Conservation (phyloP, 345 rosid genomes). For the Garcia nutans region DNA sequence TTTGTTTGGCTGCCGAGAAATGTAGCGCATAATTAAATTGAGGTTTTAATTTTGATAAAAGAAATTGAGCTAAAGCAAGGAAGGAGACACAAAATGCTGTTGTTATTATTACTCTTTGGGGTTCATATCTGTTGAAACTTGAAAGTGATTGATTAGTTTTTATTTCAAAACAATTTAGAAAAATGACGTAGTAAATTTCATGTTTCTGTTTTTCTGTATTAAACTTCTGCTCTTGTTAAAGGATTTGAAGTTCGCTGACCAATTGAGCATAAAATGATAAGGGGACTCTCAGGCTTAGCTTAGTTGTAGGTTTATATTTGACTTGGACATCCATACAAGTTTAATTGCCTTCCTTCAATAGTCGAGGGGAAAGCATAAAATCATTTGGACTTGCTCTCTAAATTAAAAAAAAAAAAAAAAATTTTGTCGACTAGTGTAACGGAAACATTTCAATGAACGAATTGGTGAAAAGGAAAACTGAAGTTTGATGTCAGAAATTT, state of each 20-base stretch:
- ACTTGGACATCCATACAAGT: too few relatives aligned
- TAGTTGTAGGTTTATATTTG: too few relatives aligned
- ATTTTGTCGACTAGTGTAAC: too few relatives aligned
- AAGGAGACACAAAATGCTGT: not conserved
- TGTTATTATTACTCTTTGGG: not conserved
- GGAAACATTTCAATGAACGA: not conserved
- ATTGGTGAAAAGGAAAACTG: not conserved
- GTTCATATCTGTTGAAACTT: too few relatives aligned
- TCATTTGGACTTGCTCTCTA: too few relatives aligned
- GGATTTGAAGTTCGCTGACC: not conserved
- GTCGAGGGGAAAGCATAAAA: too few relatives aligned
- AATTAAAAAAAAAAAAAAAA: too few relatives aligned
- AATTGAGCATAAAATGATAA: not conserved
- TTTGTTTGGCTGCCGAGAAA: not conserved
- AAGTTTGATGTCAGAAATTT: not conserved
- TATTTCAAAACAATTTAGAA: not conserved
- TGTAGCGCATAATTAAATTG: not conserved
- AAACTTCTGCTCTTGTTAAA: not conserved
- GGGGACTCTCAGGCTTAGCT: too few relatives aligned
- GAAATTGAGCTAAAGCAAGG: too few relatives aligned
- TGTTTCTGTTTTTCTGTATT: not conserved
- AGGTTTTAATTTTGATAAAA: not conserved
- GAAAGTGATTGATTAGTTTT: too few relatives aligned
- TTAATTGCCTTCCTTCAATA: too few relatives aligned
- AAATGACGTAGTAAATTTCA: not conserved